Percentiles rank a stretch among this genome's conserved stretches.
phyloP scores from a whole-genome alignment of 768 basidiomycete genomes.

The Boletus edulis region DNA sequence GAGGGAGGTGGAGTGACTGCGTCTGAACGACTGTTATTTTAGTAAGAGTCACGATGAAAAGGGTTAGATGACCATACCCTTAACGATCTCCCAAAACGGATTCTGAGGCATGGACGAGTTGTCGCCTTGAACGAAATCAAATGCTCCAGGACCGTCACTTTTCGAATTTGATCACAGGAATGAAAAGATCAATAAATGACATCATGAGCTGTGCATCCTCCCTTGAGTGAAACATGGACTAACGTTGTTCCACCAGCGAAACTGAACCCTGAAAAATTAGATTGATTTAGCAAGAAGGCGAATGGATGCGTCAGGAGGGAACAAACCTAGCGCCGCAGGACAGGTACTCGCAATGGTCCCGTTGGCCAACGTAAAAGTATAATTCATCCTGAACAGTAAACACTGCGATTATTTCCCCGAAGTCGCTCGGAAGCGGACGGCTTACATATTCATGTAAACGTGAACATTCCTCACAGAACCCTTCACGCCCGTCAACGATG shows the following conservation, averaged over 20 bases:
- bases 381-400: too few relatives aligned
- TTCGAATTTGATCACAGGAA: not conserved
- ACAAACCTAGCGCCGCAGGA: slow-evolving; percentile 72
- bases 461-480: slow-evolving; percentile 73
- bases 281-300: not conserved
- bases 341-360: slow-evolving; percentile 70
- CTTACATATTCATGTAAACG: slow-evolving; percentile 67
- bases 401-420: not conserved
- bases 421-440: not conserved
- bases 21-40: not conserved
- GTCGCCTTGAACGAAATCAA: slow-evolving; percentile 75
- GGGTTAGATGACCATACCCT: slow-evolving; percentile 36
- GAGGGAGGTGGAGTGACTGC: slow-evolving; percentile 63
- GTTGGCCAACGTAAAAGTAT: slow-evolving; percentile 62
- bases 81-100: slow-evolving; percentile 80
- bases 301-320: not conserved
- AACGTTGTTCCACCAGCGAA: slow-evolving; percentile 84
- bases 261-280: slow-evolving; percentile 50
- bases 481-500: slow-evolving; percentile 41
- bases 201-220: not conserved
- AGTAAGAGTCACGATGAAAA: not conserved
- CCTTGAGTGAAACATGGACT: slow-evolving; percentile 21
- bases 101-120: slow-evolving; percentile 65
- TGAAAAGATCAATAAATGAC: not conserved
- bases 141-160: slow-evolving; percentile 70